A percentile compares a stretch with the other conserved stretches of the same genome.
Conservation (phyloP, 768 basidiomycete species). For the Mycena indigotica region DNA sequence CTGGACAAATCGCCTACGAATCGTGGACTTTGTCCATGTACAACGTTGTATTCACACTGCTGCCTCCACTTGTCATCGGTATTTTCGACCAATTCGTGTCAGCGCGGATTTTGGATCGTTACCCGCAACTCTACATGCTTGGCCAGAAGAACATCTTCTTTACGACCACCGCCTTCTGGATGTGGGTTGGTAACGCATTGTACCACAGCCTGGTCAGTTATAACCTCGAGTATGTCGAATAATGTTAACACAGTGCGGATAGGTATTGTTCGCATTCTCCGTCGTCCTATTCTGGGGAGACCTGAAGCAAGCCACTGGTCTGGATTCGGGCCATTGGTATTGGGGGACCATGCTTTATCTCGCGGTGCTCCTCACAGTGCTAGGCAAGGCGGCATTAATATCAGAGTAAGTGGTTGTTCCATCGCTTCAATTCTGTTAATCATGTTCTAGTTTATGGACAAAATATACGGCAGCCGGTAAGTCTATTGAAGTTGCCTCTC, state of each 20-base stretch:
- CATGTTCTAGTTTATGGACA: slow-evolving; percentile 83
- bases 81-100: slow-evolving; percentile 99
- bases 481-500: slow-evolving; percentile 20
- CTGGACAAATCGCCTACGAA: slow-evolving; percentile 97
- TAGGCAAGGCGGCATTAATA: slow-evolving; percentile 95
- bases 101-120: slow-evolving; percentile 92
- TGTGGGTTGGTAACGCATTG: slow-evolving; percentile 87
- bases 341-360: slow-evolving; percentile 99
- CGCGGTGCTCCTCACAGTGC: slow-evolving; percentile 88
- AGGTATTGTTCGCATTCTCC: slow-evolving; percentile 89
- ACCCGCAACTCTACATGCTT: slow-evolving; percentile 93
- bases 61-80: slow-evolving; percentile 96
- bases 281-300: slow-evolving; percentile 93
- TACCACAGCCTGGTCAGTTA: slow-evolving; percentile 82
- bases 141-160: slow-evolving; percentile 96
- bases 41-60: slow-evolving; percentile 93
- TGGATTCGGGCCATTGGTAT: slow-evolving; percentile 94
- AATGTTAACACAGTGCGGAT: neutral
- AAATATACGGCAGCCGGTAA: slow-evolving; percentile 94
- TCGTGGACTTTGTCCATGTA: slow-evolving; percentile 98
- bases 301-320: slow-evolving; percentile 75
- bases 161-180: slow-evolving; percentile 87
- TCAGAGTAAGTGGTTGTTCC: slow-evolving; percentile 77
- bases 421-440: slow-evolving; percentile 2
- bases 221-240: neutral